Conservation (phyloP, 768 basidiomycete genomes). For the Lactarius hatsudake region DNA sequence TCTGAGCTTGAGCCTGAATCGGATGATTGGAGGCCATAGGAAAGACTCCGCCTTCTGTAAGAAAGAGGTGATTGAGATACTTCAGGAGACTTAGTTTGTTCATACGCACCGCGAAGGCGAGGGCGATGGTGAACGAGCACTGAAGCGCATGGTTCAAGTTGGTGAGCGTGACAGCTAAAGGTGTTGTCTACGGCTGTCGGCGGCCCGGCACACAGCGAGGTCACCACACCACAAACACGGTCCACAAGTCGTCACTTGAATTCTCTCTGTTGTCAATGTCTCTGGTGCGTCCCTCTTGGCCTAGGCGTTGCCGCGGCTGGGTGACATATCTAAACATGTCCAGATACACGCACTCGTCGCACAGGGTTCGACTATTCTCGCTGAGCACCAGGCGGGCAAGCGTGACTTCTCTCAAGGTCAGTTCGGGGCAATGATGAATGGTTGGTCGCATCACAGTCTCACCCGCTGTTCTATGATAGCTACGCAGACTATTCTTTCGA, state of each 20-base stretch:
- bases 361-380: slow-evolving; percentile 74
- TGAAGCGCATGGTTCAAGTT: slow-evolving; percentile 17
- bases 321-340: not conserved
- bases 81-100: not conserved
- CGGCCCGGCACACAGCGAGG: not conserved
- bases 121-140: slow-evolving; percentile 23
- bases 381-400: slow-evolving; percentile 77
- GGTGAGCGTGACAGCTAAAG: not conserved
- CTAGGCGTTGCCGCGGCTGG: not conserved
- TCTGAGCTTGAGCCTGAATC: slow-evolving; percentile 16
- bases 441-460: not conserved
- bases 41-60: slow-evolving; percentile 20
- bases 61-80: not conserved
- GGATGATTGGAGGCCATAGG: slow-evolving; percentile 21
- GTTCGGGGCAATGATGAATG: not conserved
- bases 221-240: not conserved
- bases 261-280: slow-evolving; percentile 18
- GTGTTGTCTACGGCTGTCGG: not conserved
- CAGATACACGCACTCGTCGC: slow-evolving; percentile 87
- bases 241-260: not conserved
- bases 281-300: slow-evolving; percentile 12
- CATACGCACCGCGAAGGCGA: slow-evolving; percentile 17
- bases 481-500: slow-evolving; percentile 84
- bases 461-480: slow-evolving; percentile 43
- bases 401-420: slow-evolving; percentile 88